Evolutionary conservation across 2,329 filamentous ascomycete species (phyloP).

Genomic region (Nothophoma quercina): DNA sequence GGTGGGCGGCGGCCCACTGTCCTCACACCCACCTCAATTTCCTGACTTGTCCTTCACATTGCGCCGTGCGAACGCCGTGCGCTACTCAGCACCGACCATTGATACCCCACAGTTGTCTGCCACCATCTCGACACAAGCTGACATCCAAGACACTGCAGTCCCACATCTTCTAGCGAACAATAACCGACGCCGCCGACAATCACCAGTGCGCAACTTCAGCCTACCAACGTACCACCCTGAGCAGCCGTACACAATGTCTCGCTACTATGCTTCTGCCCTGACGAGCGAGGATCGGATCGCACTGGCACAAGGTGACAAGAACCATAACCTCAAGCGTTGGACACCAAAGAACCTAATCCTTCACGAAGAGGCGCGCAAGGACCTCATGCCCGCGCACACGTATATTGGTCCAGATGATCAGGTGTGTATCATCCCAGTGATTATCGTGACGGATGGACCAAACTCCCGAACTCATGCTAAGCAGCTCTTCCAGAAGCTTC

Average conservation of each 20-base stretch:
- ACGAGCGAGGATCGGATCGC: constrained; percentile 23
- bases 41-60: not conserved
- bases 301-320: constrained; percentile 24
- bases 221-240: not conserved
- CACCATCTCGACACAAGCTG: not conserved
- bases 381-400: constrained; percentile 16
- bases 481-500: not conserved
- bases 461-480: constrained; percentile 8
- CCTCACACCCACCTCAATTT: not conserved
- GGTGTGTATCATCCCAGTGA: constrained; percentile 22
- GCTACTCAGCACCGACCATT: not conserved
- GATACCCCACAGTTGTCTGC: not conserved
- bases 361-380: constrained; percentile 19
- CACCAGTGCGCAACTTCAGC: not conserved
- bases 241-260: not conserved
- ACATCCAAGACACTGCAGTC: not conserved
- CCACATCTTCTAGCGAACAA: not conserved
- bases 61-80: not conserved
- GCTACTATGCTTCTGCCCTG: constrained; percentile 35
- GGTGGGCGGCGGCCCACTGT: not conserved
- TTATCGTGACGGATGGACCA: constrained; percentile 12
- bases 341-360: constrained; percentile 12
- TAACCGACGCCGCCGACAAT: not conserved
- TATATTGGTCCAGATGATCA: constrained; percentile 18
- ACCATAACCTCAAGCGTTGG: constrained; percentile 32